These are phyloP conservation scores for Trichocladium antarcticum DNA, from an alignment of 495 filamentous ascomycete genomes.

Conservation along the genomic window DNA sequence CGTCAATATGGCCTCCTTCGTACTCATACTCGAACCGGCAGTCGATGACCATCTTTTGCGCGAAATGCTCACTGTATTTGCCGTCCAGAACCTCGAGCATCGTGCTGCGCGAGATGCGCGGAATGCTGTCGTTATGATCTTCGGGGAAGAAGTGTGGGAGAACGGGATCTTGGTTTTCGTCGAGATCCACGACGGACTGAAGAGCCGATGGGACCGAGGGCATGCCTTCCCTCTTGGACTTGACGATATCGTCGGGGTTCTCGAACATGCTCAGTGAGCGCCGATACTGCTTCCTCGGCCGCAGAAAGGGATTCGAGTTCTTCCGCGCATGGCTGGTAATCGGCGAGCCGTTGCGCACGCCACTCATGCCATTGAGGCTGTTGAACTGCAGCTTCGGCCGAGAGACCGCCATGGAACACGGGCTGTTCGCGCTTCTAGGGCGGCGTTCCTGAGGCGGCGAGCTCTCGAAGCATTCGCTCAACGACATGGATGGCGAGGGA, in stretches of 20 bases:
- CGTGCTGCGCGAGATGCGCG: constrained; percentile 70
- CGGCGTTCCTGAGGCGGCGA: constrained; percentile 65
- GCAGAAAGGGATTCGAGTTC: constrained; percentile 55
- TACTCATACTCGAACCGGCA: constrained; percentile 99
- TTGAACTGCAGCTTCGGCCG: constrained; percentile 53
- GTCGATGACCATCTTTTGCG: constrained; percentile 75
- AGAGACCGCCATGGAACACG: constrained; percentile 41
- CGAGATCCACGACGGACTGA: constrained; percentile 66
- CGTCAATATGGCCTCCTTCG: constrained; percentile 87
- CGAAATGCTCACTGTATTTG: constrained; percentile 61
- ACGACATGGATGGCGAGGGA: constrained; percentile 48
- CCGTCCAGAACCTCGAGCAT: constrained; percentile 80
- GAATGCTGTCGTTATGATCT: constrained; percentile 70
- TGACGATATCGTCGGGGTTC: constrained; percentile 74
- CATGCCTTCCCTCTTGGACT: constrained; percentile 48
- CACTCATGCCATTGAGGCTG: constrained; percentile 32
- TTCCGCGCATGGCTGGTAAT: constrained; percentile 57
- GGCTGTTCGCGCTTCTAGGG: constrained; percentile 45
- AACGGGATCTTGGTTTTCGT: constrained; percentile 51
- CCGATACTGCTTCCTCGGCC: constrained; percentile 78
- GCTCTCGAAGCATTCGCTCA: constrained; percentile 67
- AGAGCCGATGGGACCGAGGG: constrained; percentile 39
- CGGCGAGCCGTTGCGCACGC: constrained; percentile 59
- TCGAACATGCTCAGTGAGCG: constrained; percentile 97
- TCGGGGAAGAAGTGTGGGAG: constrained; percentile 79